Percentiles rank a stretch among this genome's conserved stretches.
These are phyloP conservation scores for Neurospora tetrasperma DNA, from an alignment of 495 filamentous ascomycete species.

Conservation along the genomic window DNA sequence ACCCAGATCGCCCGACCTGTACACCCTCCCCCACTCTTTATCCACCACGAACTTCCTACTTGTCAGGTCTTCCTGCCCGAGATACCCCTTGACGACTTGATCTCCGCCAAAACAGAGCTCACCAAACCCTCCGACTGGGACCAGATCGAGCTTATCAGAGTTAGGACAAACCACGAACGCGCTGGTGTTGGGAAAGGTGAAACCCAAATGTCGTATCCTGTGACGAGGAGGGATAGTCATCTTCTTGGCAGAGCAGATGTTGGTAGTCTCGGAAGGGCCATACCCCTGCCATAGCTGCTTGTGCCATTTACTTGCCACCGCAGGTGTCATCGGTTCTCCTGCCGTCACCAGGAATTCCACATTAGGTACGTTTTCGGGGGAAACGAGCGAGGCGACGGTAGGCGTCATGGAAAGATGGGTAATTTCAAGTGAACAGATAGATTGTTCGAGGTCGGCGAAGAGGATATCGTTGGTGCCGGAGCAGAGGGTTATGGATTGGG, in stretches of 20 bases:
- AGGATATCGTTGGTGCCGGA: slow-evolving; percentile 54
- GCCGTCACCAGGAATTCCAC: slow-evolving; percentile 60
- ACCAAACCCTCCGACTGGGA: slow-evolving; percentile 60
- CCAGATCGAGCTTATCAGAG: slow-evolving; percentile 13
- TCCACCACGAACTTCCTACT: slow-evolving; percentile 54
- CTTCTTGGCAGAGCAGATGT: slow-evolving; percentile 58
- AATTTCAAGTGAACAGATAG: slow-evolving; percentile 46
- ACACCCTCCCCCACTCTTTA: slow-evolving; percentile 53
- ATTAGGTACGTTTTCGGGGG: slow-evolving; percentile 49
- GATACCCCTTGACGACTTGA: slow-evolving; percentile 66
- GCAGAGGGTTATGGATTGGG: slow-evolving; percentile 60
- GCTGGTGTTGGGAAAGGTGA: slow-evolving; percentile 58
- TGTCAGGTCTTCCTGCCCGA: slow-evolving; percentile 47
- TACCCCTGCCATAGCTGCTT: slow-evolving; percentile 63
- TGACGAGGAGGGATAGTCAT: slow-evolving; percentile 33
- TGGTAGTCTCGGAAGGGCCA: slow-evolving; percentile 61
- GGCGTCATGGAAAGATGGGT: slow-evolving; percentile 75
- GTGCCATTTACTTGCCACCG: slow-evolving; percentile 56
- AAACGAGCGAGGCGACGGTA: slow-evolving; percentile 58
- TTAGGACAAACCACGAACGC: slow-evolving; percentile 48
- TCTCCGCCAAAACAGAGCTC: slow-evolving; percentile 79
- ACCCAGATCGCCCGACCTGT: slow-evolving; percentile 62
- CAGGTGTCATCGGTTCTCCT: slow-evolving; percentile 59
- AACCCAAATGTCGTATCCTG: slow-evolving; percentile 48
- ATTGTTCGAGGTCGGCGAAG: slow-evolving; percentile 50